Evolutionary conservation across 2,329 filamentous ascomycete genomes (phyloP).

Genomic region (Talaromyces funiculosus): DNA sequence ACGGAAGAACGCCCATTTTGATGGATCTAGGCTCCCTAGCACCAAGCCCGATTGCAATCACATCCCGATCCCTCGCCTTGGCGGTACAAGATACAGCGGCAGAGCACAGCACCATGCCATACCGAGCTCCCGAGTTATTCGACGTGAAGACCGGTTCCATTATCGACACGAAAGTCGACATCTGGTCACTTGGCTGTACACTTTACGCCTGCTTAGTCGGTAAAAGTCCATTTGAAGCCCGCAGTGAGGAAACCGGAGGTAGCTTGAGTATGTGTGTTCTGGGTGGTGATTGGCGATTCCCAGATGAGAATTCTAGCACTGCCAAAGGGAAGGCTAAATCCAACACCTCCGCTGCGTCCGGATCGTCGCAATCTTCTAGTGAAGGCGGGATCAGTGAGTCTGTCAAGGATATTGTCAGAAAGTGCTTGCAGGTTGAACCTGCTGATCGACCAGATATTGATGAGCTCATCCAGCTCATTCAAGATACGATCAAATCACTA

Average conservation of each 20-base stretch:
- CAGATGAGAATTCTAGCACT: constrained; percentile 67
- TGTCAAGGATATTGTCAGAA: constrained; percentile 81
- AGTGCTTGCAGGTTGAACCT: constrained; percentile 81
- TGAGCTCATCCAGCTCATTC: constrained; percentile 73
- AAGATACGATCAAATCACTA: constrained; percentile 62
- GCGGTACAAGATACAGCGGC: constrained; percentile 91
- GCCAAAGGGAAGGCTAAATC: constrained; percentile 54
- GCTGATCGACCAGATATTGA: constrained; percentile 81
- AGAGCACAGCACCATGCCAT: constrained; percentile 97
- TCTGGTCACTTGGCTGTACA: constrained; percentile 97
- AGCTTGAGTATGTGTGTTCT: constrained; percentile 87
- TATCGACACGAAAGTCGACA: constrained; percentile 94
- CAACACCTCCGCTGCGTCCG: constrained; percentile 15
- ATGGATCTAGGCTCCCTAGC: constrained; percentile 96
- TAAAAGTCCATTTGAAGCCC: constrained; percentile 93
- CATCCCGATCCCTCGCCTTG: constrained; percentile 81
- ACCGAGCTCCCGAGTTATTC: constrained; percentile 94
- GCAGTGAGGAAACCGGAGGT: constrained; percentile 92
- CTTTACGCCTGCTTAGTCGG: constrained; percentile 93
- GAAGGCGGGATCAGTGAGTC: constrained; percentile 60
- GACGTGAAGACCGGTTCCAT: constrained; percentile 90
- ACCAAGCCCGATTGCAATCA: constrained; percentile 80
- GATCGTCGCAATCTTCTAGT: background rate
- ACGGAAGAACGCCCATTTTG: constrained; percentile 79
- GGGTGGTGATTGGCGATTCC: constrained; percentile 93